phyloP scores from a whole-genome alignment of 2,329 filamentous ascomycete genomes.

The Rhynchosporium secalis region DNA sequence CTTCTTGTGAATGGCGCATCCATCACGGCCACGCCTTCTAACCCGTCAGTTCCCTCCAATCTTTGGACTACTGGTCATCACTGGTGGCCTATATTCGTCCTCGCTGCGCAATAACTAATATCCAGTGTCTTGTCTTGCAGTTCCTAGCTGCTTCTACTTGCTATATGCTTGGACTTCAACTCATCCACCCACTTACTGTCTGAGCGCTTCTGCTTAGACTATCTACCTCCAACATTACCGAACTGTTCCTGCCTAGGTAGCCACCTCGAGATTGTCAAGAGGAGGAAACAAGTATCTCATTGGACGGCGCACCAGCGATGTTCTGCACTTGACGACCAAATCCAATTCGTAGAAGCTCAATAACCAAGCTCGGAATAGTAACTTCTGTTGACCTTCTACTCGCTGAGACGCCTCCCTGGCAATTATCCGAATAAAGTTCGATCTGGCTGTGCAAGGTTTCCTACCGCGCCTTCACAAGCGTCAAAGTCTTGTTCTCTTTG shows the following conservation, averaged over 20 bases:
- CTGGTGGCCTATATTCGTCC: conserved; percentile 17
- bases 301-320: conserved; percentile 31
- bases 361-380: conserved; percentile 31
- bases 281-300: conserved; percentile 29
- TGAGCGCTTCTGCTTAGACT: conserved; percentile 18
- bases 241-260: conserved; percentile 34
- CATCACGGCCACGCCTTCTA: conserved; percentile 27
- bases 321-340: conserved; percentile 28
- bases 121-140: conserved; percentile 33
- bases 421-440: conserved; percentile 36
- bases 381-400: conserved; percentile 31
- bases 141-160: conserved; percentile 27
- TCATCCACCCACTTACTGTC: conserved; percentile 18
- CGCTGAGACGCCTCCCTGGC: conserved; percentile 35
- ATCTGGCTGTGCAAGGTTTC: conserved; percentile 45
- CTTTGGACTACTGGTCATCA: conserved; percentile 25
- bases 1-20: conserved; percentile 33
- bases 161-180: conserved; percentile 1
- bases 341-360: conserved; percentile 21
- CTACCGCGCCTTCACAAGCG: conserved; percentile 40
- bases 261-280: conserved; percentile 28
- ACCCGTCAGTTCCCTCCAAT: conserved; percentile 22
- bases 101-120: conserved; percentile 29
- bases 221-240: conserved; percentile 22
- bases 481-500: conserved; percentile 37